These are phyloP conservation scores for Aspergillus ostianus DNA, from an alignment of 495 filamentous ascomycete genomes.

Conservation along the genomic window DNA sequence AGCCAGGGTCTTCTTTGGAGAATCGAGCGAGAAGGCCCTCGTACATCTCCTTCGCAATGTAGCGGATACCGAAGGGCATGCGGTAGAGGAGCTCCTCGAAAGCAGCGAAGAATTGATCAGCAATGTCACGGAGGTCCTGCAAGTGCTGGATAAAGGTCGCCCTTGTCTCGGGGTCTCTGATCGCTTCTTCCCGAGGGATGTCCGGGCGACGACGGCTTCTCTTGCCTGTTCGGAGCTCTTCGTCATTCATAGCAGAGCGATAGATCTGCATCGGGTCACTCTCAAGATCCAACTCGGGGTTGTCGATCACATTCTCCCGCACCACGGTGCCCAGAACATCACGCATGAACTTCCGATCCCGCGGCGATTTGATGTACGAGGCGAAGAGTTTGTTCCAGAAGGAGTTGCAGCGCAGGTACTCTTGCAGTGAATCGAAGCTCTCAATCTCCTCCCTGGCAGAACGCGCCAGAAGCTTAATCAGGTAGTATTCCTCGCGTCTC, in stretches of 20 bases:
- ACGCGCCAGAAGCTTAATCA: constrained; percentile 81
- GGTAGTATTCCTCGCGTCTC: constrained; percentile 92
- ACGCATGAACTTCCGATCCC: constrained; percentile 87
- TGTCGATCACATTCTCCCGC: constrained; percentile 85
- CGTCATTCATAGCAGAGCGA: constrained; percentile 88
- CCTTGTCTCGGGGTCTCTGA: constrained; percentile 88
- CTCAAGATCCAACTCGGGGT: constrained; percentile 85
- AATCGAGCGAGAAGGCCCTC: constrained; percentile 73
- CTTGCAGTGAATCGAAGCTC: constrained; percentile 66
- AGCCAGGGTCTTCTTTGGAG: constrained; percentile 70
- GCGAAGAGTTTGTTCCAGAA: constrained; percentile 88
- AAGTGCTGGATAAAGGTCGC: constrained; percentile 90
- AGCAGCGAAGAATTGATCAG: constrained; percentile 78
- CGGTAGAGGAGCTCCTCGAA: constrained; percentile 79
- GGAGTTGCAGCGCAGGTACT: constrained; percentile 85
- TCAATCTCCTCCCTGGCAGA: constrained; percentile 88
- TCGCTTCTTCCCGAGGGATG: constrained; percentile 85
- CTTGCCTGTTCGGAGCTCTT: constrained; percentile 88
- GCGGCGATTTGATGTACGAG: constrained; percentile 86
- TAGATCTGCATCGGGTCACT: constrained; percentile 99
- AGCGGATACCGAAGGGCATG: constrained; percentile 93
- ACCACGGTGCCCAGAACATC: constrained; percentile 81
- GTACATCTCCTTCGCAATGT: constrained; percentile 83
- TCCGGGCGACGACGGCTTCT: constrained; percentile 75
- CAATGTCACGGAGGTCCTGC: constrained; percentile 88